Evolutionary conservation across 2,329 filamentous ascomycete genomes (phyloP).

Genomic region (Phyllosticta paracitricarpa): DNA sequence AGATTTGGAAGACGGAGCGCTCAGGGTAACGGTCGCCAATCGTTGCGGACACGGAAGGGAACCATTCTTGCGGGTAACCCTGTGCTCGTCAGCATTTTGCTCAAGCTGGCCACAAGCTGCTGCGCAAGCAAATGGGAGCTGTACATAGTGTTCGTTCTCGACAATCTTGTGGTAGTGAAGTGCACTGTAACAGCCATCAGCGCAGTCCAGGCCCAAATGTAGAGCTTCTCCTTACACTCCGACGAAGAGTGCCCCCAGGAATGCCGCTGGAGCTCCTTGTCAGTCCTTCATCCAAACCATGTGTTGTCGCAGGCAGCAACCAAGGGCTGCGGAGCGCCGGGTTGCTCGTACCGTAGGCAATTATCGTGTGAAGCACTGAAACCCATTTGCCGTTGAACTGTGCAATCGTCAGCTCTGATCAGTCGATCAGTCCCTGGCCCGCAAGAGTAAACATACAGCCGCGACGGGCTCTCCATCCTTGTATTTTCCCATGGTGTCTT

Average conservation of each 20-base stretch:
- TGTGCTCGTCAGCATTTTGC: conserved; percentile 14
- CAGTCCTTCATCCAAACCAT: not conserved
- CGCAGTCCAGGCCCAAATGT: not conserved
- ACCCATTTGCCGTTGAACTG: conserved; percentile 82
- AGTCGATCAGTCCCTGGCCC: not conserved
- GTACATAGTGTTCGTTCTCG: conserved; percentile 79
- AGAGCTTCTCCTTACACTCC: conserved; percentile 39
- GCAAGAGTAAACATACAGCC: conserved; percentile 35
- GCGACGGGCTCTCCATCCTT: conserved; percentile 55
- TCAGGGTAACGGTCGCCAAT: conserved; percentile 97
- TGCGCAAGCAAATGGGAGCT: conserved; percentile 13
- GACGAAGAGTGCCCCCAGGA: conserved; percentile 74
- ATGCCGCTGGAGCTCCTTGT: conserved; percentile 53
- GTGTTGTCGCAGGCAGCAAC: not conserved
- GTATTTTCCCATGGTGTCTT: conserved; percentile 45
- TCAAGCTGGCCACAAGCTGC: not conserved
- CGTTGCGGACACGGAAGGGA: conserved; percentile 88
- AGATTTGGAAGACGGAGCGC: conserved; percentile 91
- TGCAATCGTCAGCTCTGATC: conserved; percentile 19
- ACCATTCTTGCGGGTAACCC: conserved; percentile 74
- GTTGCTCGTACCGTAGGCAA: conserved; percentile 59
- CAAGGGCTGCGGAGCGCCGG: not conserved
- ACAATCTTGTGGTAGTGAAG: conserved; percentile 97
- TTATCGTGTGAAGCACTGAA: conserved; percentile 72
- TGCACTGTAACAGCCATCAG: conserved; percentile 31